phyloP scores from a whole-genome alignment of 225 moss, liverwort and hornwort species.

The Sphagnum contortum region DNA sequence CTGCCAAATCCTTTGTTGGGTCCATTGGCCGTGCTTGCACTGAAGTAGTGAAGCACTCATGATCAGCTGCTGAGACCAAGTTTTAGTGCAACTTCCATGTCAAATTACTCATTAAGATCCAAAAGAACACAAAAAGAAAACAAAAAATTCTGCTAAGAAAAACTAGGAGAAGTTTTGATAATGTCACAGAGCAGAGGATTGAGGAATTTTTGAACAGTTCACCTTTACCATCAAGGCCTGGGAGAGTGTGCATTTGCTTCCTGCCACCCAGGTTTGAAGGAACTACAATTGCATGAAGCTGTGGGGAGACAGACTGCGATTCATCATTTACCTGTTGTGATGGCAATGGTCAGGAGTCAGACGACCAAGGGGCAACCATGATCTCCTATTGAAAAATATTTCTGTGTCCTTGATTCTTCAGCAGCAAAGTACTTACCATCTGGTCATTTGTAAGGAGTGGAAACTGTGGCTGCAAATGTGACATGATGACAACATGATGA shows the following conservation, averaged over 20 bases:
- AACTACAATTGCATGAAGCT: slow-evolving; percentile 75
- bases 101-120: too few relatives aligned
- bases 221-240: slow-evolving; percentile 54
- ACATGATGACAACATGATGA: slow-evolving; percentile 61
- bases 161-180: slow-evolving; percentile 33
- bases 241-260: slow-evolving; percentile 69
- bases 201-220: too few relatives aligned
- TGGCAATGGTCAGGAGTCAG: not conserved
- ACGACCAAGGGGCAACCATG: not conserved
- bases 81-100: too few relatives aligned
- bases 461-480: slow-evolving; percentile 52
- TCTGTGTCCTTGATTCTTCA: too few relatives aligned
- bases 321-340: slow-evolving; percentile 34
- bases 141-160: not conserved
- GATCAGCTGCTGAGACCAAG: not conserved
- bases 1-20: slow-evolving; percentile 79
- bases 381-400: too few relatives aligned
- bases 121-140: too few relatives aligned
- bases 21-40: slow-evolving; percentile 89
- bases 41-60: slow-evolving; percentile 5
- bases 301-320: slow-evolving; percentile 29
- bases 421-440: slow-evolving; percentile 12
- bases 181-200: too few relatives aligned
- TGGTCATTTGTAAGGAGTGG: slow-evolving; percentile 83
- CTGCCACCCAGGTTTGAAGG: slow-evolving; percentile 63